Evolutionary conservation across 2,329 filamentous ascomycete genomes (phyloP), one percentile per base, ranked within the genome.

Genomic region (Raffaelea arxii): DNA sequence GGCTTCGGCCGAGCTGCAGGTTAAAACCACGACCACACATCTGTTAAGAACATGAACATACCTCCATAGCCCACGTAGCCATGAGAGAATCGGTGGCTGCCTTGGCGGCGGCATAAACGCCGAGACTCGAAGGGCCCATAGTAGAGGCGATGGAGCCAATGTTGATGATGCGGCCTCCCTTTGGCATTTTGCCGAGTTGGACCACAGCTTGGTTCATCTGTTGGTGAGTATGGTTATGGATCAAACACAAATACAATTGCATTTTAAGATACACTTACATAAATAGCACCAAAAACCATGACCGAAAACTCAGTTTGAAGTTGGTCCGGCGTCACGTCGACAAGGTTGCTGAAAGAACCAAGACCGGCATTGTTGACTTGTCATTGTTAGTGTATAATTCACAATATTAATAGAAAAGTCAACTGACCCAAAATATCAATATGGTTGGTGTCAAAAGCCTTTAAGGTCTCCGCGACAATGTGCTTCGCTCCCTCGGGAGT

Each of bases 381-480:
- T 19, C 10, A 24, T 21, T 21, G 41, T 12, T n/a, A n/a, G n/a
- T n/a, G n/a, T n/a, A n/a, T n/a, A n/a, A n/a, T n/a, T n/a, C n/a
- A n/a, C n/a, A n/a, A n/a, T 25, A 24, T 25, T 24, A 6, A 4
- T 5, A 19, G 16, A 11, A 19, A 14, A 6, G 12, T 41, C 25
- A 4, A 37, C 55, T 39, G 51, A 67, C 67, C 60, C 0, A 70
- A 50, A 25, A 70, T 69, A 38, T 70, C 66, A 38, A 70, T 62
- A 12, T 61, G 58, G 32, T 67, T 58, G 0, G 55, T 56, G 3
- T 48, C 43, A 38, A 70, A 63, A 0, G 52, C 57, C 25, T 59
- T 49, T 1, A 70, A 54, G 0, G 65, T 65, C 46, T 65, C 55
- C 2, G 55, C 37, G 9, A 66, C 60, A 4, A 70, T 56, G 38